Percentiles rank a stretch among this genome's conserved stretches.
phyloP scores from a whole-genome alignment of 2,329 filamentous ascomycete species.

The Stemphylium beticola region DNA sequence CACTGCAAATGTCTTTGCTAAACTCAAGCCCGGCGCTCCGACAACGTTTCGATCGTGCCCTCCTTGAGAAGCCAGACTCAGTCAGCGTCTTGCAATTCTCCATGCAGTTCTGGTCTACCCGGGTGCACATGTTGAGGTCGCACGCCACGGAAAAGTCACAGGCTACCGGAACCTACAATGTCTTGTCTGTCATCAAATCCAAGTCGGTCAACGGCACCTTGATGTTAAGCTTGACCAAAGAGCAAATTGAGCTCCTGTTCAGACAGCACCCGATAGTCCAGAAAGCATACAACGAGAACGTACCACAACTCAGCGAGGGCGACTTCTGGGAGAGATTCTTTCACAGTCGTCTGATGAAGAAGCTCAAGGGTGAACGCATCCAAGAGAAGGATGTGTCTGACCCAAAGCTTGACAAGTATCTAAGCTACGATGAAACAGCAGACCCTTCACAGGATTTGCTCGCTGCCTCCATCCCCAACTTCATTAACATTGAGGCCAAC shows the following conservation, averaged over 20 bases:
- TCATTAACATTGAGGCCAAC: slow-evolving; percentile 91
- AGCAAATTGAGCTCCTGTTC: slow-evolving; percentile 93
- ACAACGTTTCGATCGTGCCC: slow-evolving; percentile 85
- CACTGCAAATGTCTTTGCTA: slow-evolving; percentile 86
- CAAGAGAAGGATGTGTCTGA: slow-evolving; percentile 78
- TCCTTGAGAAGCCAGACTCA: slow-evolving; percentile 81
- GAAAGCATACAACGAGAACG: slow-evolving; percentile 90
- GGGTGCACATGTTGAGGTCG: slow-evolving; percentile 82
- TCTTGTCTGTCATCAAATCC: slow-evolving; percentile 86
- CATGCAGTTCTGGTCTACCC: slow-evolving; percentile 91
- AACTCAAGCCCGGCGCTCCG: slow-evolving; percentile 77
- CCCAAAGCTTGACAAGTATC: slow-evolving; percentile 82
- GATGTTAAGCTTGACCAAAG: slow-evolving; percentile 83
- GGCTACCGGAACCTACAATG: slow-evolving; percentile 89
- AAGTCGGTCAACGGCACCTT: slow-evolving; percentile 71
- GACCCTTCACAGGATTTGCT: slow-evolving; percentile 53
- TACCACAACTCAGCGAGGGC: slow-evolving; percentile 73
- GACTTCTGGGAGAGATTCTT: slow-evolving; percentile 97
- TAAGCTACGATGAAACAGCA: slow-evolving; percentile 71
- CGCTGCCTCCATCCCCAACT: slow-evolving; percentile 76
- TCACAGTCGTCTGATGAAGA: slow-evolving; percentile 86
- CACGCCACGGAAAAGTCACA: slow-evolving; percentile 90
- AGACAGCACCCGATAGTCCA: slow-evolving; percentile 90
- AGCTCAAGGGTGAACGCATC: slow-evolving; percentile 86
- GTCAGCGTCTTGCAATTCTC: slow-evolving; percentile 84